Evolutionary conservation across 1,284 basidiomycete genomes (phyloP), one percentile per base, ranked within the genome.

Genomic region (Marasmius tenuissimus): DNA sequence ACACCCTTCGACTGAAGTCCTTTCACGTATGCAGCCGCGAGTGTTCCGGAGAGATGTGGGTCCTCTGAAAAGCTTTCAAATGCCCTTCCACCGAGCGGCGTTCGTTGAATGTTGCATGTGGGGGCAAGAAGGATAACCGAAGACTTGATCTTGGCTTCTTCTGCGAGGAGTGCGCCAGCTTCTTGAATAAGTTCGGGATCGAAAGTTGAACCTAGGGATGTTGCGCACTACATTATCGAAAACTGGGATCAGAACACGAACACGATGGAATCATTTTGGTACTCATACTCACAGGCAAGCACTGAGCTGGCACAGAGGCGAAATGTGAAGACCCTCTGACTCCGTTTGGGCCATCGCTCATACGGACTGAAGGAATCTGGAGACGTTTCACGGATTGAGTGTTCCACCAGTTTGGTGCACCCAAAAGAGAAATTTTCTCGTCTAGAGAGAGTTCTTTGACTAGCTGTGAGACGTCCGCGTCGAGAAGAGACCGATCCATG

Each of bases 11-110:
- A 80, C 68, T 91, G 88, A 5, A 91, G 73, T 34, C 88, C 88
- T 60, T 85, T 84, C 51, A 90, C 80, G 70, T 88, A 91, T 2
- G 86, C 84, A 50, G 85, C 81, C 2, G 86, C 80, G 65, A 91
- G 73, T 2, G 73, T 79, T 10, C 88, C 87, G 83, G 66, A 58
- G 27, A 89, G 75, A 68, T 83, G 76, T 49, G 85, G 86, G 67
- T 88, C 86, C 67, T 92, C 88, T 0, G 85, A 86, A 73, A 88
- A 91, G 4, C 84, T 86, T 71, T 91, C 89, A 67, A 91, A 91
- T 6, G 85, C 81, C 27, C 88, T 77, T 1, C 86, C 85, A 9
- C 85, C 86, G 0, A 87, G 76, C 35, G 86, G 86, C 9, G 78
- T 77, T 14, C 88, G 81, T 68, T 88, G 87, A 39, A 89, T 88